Evolutionary conservation across 129 eudicot species (phyloP).

Genomic region (Artemisia argyi): DNA sequence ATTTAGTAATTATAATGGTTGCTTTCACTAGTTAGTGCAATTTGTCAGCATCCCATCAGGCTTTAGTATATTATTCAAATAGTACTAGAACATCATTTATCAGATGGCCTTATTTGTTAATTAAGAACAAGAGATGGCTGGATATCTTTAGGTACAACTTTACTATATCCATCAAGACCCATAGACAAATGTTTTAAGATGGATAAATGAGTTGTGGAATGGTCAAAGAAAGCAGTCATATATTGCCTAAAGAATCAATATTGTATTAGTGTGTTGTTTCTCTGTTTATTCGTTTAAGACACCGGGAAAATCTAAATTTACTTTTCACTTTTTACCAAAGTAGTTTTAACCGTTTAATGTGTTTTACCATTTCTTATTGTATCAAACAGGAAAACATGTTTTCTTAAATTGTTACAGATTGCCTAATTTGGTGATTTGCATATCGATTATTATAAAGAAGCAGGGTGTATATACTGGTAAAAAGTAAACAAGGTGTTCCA

Average conservation of each 20-base stretch:
- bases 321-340: no score
- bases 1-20: slow-evolving; percentile 6
- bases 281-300: no score
- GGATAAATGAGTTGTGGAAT: neutral
- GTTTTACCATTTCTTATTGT: no score
- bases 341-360: no score
- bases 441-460: no score
- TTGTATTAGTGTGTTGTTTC: no score
- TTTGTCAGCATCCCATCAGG: slow-evolving; percentile 22
- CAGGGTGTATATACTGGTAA: no score
- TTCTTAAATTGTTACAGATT: no score
- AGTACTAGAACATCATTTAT: neutral
- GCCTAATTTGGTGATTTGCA: no score
- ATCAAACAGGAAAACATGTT: no score
- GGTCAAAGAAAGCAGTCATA: neutral
- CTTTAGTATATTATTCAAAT: neutral
- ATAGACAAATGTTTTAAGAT: neutral
- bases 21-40: slow-evolving; percentile 19
- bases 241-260: neutral
- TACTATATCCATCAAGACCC: neutral
- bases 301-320: no score
- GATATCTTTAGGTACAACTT: slow-evolving; percentile 6
- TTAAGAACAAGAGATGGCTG: neutral
- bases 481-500: neutral
- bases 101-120: neutral